Percentiles rank a stretch among this genome's conserved stretches.
These are phyloP conservation scores for Tolypocladium cylindrosporum DNA, from an alignment of 2,329 filamentous ascomycete species.

Conservation along the genomic window DNA sequence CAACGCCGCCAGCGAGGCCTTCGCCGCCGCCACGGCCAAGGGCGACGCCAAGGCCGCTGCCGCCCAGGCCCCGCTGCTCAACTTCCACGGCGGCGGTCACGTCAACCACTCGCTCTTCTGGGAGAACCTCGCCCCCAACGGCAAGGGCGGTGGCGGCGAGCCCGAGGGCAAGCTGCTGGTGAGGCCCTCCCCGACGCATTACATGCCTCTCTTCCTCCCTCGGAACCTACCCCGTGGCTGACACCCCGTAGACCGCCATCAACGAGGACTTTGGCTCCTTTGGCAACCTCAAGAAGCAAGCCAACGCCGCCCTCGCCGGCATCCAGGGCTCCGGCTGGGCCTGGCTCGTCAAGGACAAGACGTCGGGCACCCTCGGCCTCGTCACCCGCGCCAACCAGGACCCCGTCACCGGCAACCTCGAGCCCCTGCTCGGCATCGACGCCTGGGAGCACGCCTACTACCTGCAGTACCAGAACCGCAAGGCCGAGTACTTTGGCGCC, in stretches of 20 bases:
- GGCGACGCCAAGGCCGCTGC: slow-evolving; percentile 45
- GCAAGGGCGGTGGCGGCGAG: slow-evolving; percentile 51
- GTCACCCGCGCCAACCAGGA: slow-evolving; percentile 80
- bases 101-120: slow-evolving; percentile 84
- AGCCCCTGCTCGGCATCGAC: slow-evolving; percentile 79
- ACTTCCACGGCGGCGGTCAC: slow-evolving; percentile 79
- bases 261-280: slow-evolving; percentile 58
- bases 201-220: slow-evolving; percentile 27
- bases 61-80: slow-evolving; percentile 45
- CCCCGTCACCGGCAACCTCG: slow-evolving; percentile 73
- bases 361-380: slow-evolving; percentile 50
- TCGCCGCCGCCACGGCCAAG: slow-evolving; percentile 53
- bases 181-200: slow-evolving; percentile 20
- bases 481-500: slow-evolving; percentile 88
- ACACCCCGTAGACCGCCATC: slow-evolving; percentile 40
- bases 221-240: not conserved
- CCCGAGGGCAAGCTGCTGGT: slow-evolving; percentile 51
- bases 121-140: slow-evolving; percentile 65
- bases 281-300: slow-evolving; percentile 53
- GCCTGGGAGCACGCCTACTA: slow-evolving; percentile 97
- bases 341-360: slow-evolving; percentile 70
- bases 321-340: slow-evolving; percentile 87
- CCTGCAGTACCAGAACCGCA: slow-evolving; percentile 92
- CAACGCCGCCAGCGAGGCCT: slow-evolving; percentile 69
- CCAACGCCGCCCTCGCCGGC: slow-evolving; percentile 57